Conservation (phyloP, 345 rosid genomes). For the Erucastrum elatum region DNA sequence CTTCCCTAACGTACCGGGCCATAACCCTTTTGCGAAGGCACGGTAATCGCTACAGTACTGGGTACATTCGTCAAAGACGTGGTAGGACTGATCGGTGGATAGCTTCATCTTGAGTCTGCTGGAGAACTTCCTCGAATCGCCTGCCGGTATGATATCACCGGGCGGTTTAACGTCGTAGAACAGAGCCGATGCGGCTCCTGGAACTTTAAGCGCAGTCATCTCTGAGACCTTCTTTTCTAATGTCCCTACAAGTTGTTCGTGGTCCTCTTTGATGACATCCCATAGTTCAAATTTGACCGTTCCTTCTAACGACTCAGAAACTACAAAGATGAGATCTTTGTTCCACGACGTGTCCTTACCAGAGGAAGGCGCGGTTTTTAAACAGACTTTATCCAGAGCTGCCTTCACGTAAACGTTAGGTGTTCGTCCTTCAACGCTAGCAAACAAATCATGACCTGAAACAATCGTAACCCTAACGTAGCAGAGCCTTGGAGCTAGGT, state of each 20-base stretch:
- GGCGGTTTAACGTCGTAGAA: conserved; percentile 11
- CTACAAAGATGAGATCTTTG: conserved; percentile 30
- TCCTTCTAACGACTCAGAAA: conserved; percentile 30
- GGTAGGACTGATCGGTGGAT: conserved; percentile 34
- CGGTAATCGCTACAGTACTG: conserved; percentile 27
- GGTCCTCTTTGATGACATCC: neutral
- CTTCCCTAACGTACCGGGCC: conserved; percentile 16
- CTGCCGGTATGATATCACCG: neutral
- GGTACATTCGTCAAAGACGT: conserved; percentile 17
- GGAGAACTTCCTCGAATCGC: conserved; percentile 17
- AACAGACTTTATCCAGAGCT: neutral
- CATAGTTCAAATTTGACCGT: neutral
- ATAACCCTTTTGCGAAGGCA: conserved; percentile 24
- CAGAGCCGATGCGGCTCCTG: conserved; percentile 19
- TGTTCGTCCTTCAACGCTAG: neutral
- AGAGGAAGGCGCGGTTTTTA: neutral
- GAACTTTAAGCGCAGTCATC: conserved; percentile 18
- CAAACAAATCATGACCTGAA: conserved; percentile 32
- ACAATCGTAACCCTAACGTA: conserved; percentile 31
- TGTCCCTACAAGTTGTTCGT: conserved; percentile 13
- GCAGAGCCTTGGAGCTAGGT: conserved; percentile 35
- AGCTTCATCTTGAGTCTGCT: conserved; percentile 28
- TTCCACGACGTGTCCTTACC: conserved; percentile 31
- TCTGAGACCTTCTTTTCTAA: conserved; percentile 21
- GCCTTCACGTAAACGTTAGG: conserved; percentile 28